These are phyloP conservation scores for Aspergillus arachidicola DNA, from an alignment of 2,329 filamentous ascomycete genomes.

Conservation along the genomic window DNA sequence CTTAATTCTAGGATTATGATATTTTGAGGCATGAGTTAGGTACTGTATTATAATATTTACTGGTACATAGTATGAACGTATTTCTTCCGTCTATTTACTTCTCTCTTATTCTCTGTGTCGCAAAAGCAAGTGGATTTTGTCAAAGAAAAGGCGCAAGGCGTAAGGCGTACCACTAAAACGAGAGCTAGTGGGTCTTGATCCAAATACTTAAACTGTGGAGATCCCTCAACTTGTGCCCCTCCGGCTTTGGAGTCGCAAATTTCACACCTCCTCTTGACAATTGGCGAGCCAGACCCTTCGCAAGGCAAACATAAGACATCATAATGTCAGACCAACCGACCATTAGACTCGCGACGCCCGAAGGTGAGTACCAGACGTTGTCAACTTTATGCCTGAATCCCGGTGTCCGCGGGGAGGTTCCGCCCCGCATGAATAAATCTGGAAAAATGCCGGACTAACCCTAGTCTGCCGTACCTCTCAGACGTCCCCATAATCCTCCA, in stretches of 20 bases:
- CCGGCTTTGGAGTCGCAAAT: not conserved
- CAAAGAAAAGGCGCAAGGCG: not conserved
- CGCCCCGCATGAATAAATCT: not conserved
- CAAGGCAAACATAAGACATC: not conserved
- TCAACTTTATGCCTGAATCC: too few relatives aligned
- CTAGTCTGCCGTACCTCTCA: constrained; percentile 39
- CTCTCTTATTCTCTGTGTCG: not conserved
- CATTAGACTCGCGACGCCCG: constrained; percentile 45
- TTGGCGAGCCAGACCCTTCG: not conserved
- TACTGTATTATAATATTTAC: constrained; percentile 6
- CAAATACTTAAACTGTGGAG: not conserved
- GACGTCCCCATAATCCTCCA: constrained; percentile 80
- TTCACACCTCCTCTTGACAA: not conserved
- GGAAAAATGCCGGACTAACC: not conserved
- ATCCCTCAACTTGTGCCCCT: not conserved
- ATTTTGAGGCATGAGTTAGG: not conserved
- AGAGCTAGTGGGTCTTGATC: not conserved
- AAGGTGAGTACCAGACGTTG: constrained; percentile 31
- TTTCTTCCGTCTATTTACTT: constrained; percentile 2
- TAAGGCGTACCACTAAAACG: not conserved
- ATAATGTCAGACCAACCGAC: constrained; percentile 39
- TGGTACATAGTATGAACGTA: constrained; percentile 3
- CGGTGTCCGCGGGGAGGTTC: too few relatives aligned
- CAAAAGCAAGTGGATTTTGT: not conserved
- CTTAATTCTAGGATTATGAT: not conserved